Conservation (phyloP, 768 basidiomycete species). For the Suillus alpinus region DNA sequence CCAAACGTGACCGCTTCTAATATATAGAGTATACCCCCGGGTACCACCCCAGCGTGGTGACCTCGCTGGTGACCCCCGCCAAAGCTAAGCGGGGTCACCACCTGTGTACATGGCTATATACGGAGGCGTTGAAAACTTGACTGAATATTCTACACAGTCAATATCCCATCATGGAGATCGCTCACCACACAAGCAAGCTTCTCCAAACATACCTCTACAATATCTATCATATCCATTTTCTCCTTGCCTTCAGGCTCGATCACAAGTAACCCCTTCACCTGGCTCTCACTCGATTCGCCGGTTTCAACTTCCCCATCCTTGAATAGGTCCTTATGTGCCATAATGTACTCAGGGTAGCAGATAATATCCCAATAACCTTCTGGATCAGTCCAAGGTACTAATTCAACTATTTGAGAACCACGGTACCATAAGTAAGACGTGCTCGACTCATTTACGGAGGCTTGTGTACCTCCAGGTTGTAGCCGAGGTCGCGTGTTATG, state of each 20-base stretch:
- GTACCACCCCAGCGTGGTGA: too few relatives aligned
- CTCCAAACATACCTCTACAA: constrained; percentile 54
- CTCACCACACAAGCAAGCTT: constrained; percentile 30
- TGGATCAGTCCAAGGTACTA: constrained; percentile 77
- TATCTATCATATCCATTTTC: constrained; percentile 58
- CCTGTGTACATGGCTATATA: too few relatives aligned
- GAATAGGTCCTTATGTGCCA: constrained; percentile 75
- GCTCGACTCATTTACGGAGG: constrained; percentile 9
- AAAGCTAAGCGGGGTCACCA: too few relatives aligned
- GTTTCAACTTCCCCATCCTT: constrained; percentile 70
- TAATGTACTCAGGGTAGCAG: constrained; percentile 90
- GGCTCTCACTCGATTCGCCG: constrained; percentile 43
- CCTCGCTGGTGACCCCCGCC: too few relatives aligned
- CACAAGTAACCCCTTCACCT: constrained; percentile 54
- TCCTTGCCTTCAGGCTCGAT: constrained; percentile 57
- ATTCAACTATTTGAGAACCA: not conserved
- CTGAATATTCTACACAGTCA: not conserved
- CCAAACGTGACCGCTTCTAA: not conserved
- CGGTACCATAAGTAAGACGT: constrained; percentile 2
- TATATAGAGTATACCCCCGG: too few relatives aligned
- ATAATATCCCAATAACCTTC: constrained; percentile 89
- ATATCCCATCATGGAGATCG: not conserved
- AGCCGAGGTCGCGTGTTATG: constrained; percentile 81
- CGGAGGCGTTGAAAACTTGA: not conserved
- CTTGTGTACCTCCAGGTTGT: constrained; percentile 75